Evolutionary conservation across 495 filamentous ascomycete genomes (phyloP).

Genomic region (Sabuloglossum arenarium): DNA sequence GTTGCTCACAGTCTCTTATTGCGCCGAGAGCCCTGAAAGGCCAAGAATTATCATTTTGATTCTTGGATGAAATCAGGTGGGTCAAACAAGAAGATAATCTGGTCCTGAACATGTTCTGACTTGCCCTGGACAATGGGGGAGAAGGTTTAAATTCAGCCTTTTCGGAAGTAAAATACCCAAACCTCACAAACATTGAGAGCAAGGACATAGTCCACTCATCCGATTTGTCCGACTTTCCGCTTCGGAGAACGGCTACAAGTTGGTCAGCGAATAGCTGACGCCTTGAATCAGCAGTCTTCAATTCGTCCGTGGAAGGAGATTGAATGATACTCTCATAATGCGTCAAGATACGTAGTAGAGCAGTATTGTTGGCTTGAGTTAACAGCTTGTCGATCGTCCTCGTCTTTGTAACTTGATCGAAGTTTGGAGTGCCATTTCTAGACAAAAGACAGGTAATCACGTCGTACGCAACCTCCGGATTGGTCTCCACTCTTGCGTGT

Average conservation of each 20-base stretch:
- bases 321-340: conserved; percentile 16
- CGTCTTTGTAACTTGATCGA: conserved; percentile 72
- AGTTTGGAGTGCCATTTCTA: conserved; percentile 48
- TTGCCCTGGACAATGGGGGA: conserved; percentile 32
- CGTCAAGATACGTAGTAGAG: conserved; percentile 20
- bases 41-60: conserved; percentile 9
- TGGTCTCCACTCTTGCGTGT: conserved; percentile 37
- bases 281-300: conserved; percentile 22
- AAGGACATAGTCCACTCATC: conserved; percentile 12
- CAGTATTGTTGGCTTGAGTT: conserved; percentile 28
- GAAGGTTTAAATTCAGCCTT: conserved; percentile 16
- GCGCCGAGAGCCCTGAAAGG: conserved; percentile 29
- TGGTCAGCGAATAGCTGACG: conserved; percentile 28
- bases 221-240: conserved; percentile 13
- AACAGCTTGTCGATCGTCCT: conserved; percentile 71
- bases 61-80: conserved; percentile 32
- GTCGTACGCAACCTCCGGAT: conserved; percentile 35
- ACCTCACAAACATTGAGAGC: conserved; percentile 15
- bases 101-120: conserved; percentile 46
- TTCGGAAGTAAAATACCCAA: conserved; percentile 22
- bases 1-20: conserved; percentile 21
- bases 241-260: conserved; percentile 23
- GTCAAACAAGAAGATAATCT: conserved; percentile 46
- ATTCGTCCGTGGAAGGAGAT: conserved; percentile 18
- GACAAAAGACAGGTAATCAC: conserved; percentile 45